These are phyloP conservation scores for Cutaneotrichosporon sp. DNA, from an alignment of 1,284 basidiomycete species.

Conservation along the genomic window DNA sequence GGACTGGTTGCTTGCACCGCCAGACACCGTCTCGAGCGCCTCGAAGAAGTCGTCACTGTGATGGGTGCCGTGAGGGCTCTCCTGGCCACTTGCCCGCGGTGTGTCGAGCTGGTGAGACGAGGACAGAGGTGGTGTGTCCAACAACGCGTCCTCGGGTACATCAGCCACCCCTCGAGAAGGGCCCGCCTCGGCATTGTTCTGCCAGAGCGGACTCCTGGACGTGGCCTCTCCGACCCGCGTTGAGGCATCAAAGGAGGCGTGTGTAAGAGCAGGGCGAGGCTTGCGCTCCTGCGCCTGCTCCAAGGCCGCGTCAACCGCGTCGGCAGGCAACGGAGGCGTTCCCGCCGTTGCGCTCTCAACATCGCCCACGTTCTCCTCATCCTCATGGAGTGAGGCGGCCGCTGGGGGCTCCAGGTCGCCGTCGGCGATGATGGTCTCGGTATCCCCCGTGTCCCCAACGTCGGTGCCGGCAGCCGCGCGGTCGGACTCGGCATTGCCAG, in stretches of 20 bases:
- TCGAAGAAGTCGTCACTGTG: constrained; percentile 3
- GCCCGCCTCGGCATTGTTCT: constrained; percentile 10
- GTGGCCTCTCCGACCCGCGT: constrained; percentile 15
- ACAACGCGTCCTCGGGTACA: constrained; percentile 12
- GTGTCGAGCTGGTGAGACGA: neutral
- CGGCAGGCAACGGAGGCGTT: neutral
- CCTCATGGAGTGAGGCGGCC: neutral
- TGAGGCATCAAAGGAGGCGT: constrained; percentile 20
- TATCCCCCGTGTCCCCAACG: neutral
- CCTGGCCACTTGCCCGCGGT: neutral
- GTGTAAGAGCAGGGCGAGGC: constrained; percentile 14
- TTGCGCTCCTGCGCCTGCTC: neutral
- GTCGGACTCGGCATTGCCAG: neutral
- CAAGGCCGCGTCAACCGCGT: neutral
- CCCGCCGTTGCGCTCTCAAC: neutral
- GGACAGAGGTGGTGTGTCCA: neutral
- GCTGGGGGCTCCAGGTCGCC: neutral
- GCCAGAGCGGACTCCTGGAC: constrained; percentile 2
- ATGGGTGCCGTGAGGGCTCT: neutral
- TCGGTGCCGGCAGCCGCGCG: neutral
- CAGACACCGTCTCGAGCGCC: constrained; percentile 8
- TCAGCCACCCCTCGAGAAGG: constrained; percentile 15
- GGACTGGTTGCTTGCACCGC: neutral
- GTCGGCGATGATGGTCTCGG: constrained; percentile 5
- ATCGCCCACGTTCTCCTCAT: neutral